Evolutionary conservation across 352 stramenopile genomes (phyloP).

Genomic region (Globisporangium rhizosaccharum): DNA sequence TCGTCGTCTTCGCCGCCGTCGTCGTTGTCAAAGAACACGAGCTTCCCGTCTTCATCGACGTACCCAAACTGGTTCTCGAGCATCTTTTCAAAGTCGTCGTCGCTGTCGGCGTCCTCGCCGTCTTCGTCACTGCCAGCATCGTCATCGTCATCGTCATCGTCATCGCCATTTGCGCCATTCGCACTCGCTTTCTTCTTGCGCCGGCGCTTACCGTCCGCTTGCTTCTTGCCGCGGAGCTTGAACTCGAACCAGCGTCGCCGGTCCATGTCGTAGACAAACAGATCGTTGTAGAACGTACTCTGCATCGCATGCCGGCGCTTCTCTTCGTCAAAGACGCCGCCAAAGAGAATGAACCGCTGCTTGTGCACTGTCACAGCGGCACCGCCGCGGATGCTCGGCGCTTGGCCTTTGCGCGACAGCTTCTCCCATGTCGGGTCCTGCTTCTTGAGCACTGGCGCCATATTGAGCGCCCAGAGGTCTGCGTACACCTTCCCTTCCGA

Average conservation of each 20-base stretch:
- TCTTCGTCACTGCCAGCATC: conserved; percentile 52
- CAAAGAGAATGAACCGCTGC: conserved; percentile 95
- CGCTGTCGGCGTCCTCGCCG: conserved; percentile 14
- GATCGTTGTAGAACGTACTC: conserved; percentile 95
- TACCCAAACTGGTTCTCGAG: conserved; percentile 93
- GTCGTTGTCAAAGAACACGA: conserved; percentile 93
- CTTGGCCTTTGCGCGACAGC: conserved; percentile 84
- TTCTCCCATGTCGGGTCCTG: conserved; percentile 93
- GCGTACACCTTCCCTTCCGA: conserved; percentile 93
- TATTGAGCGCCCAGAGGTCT: conserved; percentile 93
- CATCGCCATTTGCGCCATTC: conserved; percentile 30
- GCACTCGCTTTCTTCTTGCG: conserved; percentile 47
- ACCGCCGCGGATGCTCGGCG: conserved; percentile 73
- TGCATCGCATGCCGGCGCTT: conserved; percentile 74
- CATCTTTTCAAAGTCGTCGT: conserved; percentile 82
- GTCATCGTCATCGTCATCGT: conserved; percentile 43
- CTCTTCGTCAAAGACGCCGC: conserved; percentile 93
- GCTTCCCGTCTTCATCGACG: conserved; percentile 92
- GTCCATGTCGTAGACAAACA: conserved; percentile 97
- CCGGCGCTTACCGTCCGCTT: conserved; percentile 44
- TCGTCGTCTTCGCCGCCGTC: conserved; percentile 28
- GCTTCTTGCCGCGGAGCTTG: conserved; percentile 84
- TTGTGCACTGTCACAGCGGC: conserved; percentile 89
- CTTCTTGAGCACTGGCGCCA: conserved; percentile 86
- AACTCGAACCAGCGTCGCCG: conserved; percentile 94